Conservation (phyloP, 345 rosid genomes). For the Jatropha curcas region DNA sequence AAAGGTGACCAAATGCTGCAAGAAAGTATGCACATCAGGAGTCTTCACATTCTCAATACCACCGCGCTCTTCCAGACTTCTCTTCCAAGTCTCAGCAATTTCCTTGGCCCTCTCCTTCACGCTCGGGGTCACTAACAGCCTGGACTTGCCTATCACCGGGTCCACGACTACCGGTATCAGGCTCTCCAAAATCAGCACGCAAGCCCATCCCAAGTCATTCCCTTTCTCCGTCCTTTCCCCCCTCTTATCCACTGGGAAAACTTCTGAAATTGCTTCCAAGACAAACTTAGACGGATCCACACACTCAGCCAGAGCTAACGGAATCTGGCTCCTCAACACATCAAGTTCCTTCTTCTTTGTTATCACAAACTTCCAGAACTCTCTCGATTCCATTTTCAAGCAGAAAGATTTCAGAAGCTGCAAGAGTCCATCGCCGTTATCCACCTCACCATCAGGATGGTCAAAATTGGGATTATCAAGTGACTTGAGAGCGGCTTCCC, state of each 20-base stretch:
- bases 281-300: slow-evolving; percentile 90
- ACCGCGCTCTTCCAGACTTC: slow-evolving; percentile 84
- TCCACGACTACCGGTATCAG: slow-evolving; percentile 84
- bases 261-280: slow-evolving; percentile 84
- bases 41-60: slow-evolving; percentile 92
- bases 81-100: slow-evolving; percentile 93
- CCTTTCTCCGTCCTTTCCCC: slow-evolving; percentile 39
- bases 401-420: slow-evolving; percentile 50
- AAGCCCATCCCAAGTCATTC: slow-evolving; percentile 95
- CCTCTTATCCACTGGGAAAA: slow-evolving; percentile 85
- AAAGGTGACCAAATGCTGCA: slow-evolving; percentile 93
- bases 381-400: slow-evolving; percentile 67
- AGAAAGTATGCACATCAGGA: slow-evolving; percentile 95
- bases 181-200: slow-evolving; percentile 84
- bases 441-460: slow-evolving; percentile 70
- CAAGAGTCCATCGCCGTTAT: slow-evolving; percentile 69
- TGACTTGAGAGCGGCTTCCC: slow-evolving; percentile 48
- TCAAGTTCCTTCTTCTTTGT: slow-evolving; percentile 80
- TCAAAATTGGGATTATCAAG: slow-evolving; percentile 33
- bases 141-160: slow-evolving; percentile 79
- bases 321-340: slow-evolving; percentile 58
- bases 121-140: slow-evolving; percentile 74
- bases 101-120: slow-evolving; percentile 70
- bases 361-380: slow-evolving; percentile 75
- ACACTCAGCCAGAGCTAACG: slow-evolving; percentile 67